Evolutionary conservation across 768 basidiomycete species (phyloP).

Genomic region (Rickenella mellea): DNA sequence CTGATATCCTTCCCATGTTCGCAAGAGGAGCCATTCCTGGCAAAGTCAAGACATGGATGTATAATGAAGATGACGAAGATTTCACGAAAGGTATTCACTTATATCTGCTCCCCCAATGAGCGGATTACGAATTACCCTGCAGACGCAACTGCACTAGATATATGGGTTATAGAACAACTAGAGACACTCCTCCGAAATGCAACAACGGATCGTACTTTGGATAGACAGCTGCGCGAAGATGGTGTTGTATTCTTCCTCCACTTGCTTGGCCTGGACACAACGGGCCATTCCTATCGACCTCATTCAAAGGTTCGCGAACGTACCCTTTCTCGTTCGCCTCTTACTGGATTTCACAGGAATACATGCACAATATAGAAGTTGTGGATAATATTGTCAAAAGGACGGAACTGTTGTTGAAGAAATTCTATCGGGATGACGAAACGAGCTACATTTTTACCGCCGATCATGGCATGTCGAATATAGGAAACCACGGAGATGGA

Average conservation of each 20-base stretch:
- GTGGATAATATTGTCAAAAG: conserved; percentile 67
- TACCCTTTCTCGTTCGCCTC: neutral
- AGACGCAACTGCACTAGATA: conserved; percentile 73
- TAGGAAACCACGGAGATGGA: conserved; percentile 87
- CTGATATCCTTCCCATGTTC: conserved; percentile 88
- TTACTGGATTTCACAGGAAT: conserved; percentile 41
- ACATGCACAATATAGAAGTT: conserved; percentile 74
- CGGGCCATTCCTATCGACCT: conserved; percentile 79
- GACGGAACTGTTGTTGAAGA: conserved; percentile 48
- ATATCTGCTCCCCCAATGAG: neutral
- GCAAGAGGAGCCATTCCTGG: conserved; percentile 59
- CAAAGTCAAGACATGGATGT: conserved; percentile 68
- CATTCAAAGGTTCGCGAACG: conserved; percentile 52
- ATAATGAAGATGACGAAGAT: conserved; percentile 71
- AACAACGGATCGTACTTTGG: conserved; percentile 37
- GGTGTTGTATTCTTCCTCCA: conserved; percentile 78
- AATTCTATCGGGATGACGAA: conserved; percentile 60
- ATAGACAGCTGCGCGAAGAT: conserved; percentile 41
- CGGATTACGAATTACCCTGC: neutral
- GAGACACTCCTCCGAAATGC: conserved; percentile 52
- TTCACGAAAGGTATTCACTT: conserved; percentile 62
- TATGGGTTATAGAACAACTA: conserved; percentile 75
- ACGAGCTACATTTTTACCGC: conserved; percentile 78
- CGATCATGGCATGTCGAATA: conserved; percentile 84
- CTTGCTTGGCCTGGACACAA: conserved; percentile 76